Evolutionary conservation across 768 basidiomycete genomes (phyloP).

Genomic region (Mycena polygramma): DNA sequence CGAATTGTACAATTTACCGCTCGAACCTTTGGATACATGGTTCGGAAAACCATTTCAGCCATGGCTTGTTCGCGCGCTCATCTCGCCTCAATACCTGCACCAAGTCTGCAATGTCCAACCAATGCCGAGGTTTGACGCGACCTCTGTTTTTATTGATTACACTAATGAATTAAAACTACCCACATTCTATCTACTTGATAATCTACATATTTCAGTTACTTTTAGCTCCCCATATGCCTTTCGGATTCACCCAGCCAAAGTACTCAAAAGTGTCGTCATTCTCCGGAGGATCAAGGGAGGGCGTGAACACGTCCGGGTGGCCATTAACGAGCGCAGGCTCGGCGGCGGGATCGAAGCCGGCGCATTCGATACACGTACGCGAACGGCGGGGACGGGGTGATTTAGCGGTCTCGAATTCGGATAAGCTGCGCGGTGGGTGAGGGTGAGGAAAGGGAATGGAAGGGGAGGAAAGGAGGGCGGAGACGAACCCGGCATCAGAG

Average conservation of each 20-base stretch:
- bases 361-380: not conserved
- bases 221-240: conserved; percentile 41
- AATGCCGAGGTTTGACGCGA: too few relatives aligned
- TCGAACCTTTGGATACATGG: too few relatives aligned
- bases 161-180: too few relatives aligned
- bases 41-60: too few relatives aligned
- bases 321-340: conserved; percentile 30
- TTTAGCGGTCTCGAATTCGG: conserved; percentile 38
- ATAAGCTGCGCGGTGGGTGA: conserved; percentile 23
- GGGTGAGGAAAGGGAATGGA: not conserved
- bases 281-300: conserved; percentile 40
- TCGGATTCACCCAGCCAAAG: conserved; percentile 48
- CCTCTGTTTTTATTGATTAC: too few relatives aligned
- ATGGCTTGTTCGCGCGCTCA: too few relatives aligned
- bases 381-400: conserved; percentile 25
- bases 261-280: conserved; percentile 35
- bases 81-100: too few relatives aligned
- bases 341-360: conserved; percentile 12
- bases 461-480: not conserved
- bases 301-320: conserved; percentile 13
- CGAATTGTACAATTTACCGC: too few relatives aligned
- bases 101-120: too few relatives aligned
- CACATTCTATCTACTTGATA: too few relatives aligned
- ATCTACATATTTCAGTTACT: not conserved
- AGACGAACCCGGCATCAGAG: conserved; percentile 36